Conservation (phyloP, 306 rosid genomes). For the Datisca glomerata region DNA sequence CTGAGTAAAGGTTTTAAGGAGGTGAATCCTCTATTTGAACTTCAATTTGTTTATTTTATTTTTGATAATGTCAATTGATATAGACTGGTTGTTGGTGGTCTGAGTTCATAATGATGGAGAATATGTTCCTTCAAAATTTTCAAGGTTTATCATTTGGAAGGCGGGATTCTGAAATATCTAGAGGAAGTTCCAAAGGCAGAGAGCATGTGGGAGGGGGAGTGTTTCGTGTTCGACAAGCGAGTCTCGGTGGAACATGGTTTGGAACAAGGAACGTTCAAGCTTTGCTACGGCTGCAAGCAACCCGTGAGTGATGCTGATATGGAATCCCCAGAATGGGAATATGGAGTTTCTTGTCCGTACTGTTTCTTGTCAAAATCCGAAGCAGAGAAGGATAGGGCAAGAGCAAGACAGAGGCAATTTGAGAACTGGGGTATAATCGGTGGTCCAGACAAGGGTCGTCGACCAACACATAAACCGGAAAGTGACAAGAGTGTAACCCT, state of each 20-base stretch:
- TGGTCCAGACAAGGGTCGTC: constrained; percentile 80
- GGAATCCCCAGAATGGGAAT: constrained; percentile 69
- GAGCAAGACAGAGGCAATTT: constrained; percentile 85
- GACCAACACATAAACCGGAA: constrained; percentile 15
- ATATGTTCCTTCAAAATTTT: neutral
- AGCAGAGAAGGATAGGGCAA: constrained; percentile 86
- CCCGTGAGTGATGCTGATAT: constrained; percentile 86
- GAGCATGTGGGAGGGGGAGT: constrained; percentile 94
- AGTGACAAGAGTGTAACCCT: constrained; percentile 19
- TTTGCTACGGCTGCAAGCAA: constrained; percentile 94
- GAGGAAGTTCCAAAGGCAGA: constrained; percentile 69
- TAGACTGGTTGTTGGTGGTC: too few species aligned
- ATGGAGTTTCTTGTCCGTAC: constrained; percentile 74
- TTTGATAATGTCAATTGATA: too few species aligned
- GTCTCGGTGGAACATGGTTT: constrained; percentile 86
- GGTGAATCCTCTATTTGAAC: constrained; percentile 31
- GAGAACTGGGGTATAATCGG: constrained; percentile 89
- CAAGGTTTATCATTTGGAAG: constrained; percentile 90
- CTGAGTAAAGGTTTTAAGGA: constrained; percentile 84
- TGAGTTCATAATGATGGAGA: too few species aligned
- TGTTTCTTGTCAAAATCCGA: constrained; percentile 64
- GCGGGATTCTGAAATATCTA: constrained; percentile 91
- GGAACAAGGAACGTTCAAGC: constrained; percentile 75
- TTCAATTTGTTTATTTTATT: constrained; percentile 2
- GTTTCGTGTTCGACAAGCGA: constrained; percentile 92